Evolutionary conservation across 768 basidiomycete species (phyloP).

Genomic region (Rickenella mellea): DNA sequence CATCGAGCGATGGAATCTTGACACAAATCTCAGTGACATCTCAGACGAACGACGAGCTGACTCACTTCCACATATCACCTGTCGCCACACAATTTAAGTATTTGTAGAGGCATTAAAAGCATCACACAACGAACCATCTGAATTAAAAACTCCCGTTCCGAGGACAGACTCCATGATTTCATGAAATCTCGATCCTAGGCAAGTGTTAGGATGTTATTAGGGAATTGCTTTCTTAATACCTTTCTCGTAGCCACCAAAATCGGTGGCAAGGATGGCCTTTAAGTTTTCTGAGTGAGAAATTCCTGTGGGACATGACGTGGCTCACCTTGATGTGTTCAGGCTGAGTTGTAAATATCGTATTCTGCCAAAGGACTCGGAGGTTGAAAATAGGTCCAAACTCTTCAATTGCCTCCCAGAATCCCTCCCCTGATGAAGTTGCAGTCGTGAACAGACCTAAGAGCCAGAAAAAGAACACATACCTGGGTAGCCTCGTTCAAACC

Average conservation of each 20-base stretch:
- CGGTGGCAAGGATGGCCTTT: conserved; percentile 31
- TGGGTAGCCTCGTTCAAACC: conserved; percentile 37
- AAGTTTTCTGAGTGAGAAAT: background rate
- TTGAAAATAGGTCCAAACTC: conserved; percentile 34
- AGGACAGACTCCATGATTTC: conserved; percentile 33
- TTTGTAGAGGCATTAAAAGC: no score
- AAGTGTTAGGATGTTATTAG: background rate
- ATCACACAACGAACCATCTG: conserved; percentile 35
- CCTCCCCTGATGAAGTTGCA: conserved; percentile 27
- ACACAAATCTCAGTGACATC: background rate
- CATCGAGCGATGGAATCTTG: conserved; percentile 55
- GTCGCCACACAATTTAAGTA: background rate
- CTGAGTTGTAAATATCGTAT: conserved; percentile 35
- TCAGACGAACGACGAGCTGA: background rate
- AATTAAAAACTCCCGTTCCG: conserved; percentile 62
- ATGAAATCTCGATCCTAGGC: no score
- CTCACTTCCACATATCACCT: conserved; percentile 66
- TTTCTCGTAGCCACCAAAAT: conserved; percentile 35
- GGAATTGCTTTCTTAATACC: conserved; percentile 15
- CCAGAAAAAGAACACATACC: conserved; percentile 21
- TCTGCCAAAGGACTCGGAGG: conserved; percentile 34
- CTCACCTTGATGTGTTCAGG: conserved; percentile 46
- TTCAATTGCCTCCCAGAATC: conserved; percentile 23
- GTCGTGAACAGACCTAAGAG: background rate
- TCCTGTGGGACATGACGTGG: background rate